These are phyloP conservation scores for Aspergillus neotritici DNA, from an alignment of 2,329 filamentous ascomycete species.

Conservation along the genomic window DNA sequence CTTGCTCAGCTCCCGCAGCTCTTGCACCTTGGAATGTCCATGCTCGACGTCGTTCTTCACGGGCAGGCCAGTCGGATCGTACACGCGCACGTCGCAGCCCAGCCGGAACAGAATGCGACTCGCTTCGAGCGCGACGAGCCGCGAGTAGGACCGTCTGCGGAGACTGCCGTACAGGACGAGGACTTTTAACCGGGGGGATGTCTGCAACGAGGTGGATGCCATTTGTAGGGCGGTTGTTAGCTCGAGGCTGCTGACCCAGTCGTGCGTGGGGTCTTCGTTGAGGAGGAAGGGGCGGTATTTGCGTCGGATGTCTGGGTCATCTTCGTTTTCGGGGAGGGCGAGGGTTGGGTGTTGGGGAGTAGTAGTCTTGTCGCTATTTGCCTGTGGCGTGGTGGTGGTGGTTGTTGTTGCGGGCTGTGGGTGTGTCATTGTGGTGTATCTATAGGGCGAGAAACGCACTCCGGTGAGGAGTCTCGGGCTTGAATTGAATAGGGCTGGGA, in stretches of 20 bases:
- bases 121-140: slow-evolving; percentile 55
- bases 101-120: slow-evolving; percentile 57
- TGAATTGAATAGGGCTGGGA: too few relatives aligned
- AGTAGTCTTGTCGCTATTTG: too few relatives aligned
- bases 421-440: too few relatives aligned
- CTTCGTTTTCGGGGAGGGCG: slow-evolving; percentile 43
- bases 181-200: slow-evolving; percentile 47
- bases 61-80: slow-evolving; percentile 53
- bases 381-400: too few relatives aligned
- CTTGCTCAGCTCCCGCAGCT: slow-evolving; percentile 54
- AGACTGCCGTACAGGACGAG: slow-evolving; percentile 59
- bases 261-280: slow-evolving; percentile 32
- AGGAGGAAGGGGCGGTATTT: slow-evolving; percentile 56
- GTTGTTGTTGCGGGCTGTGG: too few relatives aligned
- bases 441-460: too few relatives aligned
- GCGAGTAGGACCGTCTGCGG: slow-evolving; percentile 53
- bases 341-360: slow-evolving; percentile 28
- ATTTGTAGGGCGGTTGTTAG: slow-evolving; percentile 49
- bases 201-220: slow-evolving; percentile 44
- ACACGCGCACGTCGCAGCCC: slow-evolving; percentile 62
- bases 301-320: slow-evolving; percentile 42
- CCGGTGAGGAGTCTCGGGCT: too few relatives aligned
- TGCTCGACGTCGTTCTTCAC: slow-evolving; percentile 60
- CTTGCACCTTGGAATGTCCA: slow-evolving; percentile 56
- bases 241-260: slow-evolving; percentile 56